phyloP scores from a whole-genome alignment of 345 rosid genomes.

The Schrenkiella parvula region DNA sequence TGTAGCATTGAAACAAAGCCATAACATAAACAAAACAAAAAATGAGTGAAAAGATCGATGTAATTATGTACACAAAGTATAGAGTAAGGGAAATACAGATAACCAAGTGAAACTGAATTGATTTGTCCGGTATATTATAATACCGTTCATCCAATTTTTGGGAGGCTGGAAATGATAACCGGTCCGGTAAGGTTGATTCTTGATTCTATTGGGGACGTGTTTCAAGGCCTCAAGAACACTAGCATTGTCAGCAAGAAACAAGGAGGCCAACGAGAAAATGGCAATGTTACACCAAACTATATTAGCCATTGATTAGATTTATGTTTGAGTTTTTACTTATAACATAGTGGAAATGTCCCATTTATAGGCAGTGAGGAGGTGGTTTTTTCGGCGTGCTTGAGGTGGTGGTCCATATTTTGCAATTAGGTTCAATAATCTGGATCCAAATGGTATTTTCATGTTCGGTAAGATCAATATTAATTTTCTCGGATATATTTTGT shows the following conservation, averaged over 20 bases:
- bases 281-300: conserved; percentile 13
- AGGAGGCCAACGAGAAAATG: conserved; percentile 7
- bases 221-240: conserved; percentile 13
- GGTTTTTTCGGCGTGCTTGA: background rate
- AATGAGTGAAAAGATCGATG: background rate
- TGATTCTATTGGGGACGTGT: background rate
- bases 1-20: background rate
- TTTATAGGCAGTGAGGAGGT: conserved; percentile 14
- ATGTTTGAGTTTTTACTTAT: background rate
- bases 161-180: conserved; percentile 70
- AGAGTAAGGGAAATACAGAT: background rate
- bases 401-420: conserved; percentile 21
- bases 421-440: background rate
- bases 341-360: background rate
- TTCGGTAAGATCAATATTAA: background rate
- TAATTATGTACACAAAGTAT: background rate
- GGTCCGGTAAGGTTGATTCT: conserved; percentile 61
- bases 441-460: conserved; percentile 6
- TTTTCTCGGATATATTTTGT: background rate
- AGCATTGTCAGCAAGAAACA: conserved; percentile 14
- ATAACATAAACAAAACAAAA: background rate
- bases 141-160: conserved; percentile 79
- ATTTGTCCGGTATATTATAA: background rate
- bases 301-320: conserved; percentile 5
- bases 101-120: background rate